Conservation (phyloP, 148 eudicot genomes). For the Vaccinium myrtillus region DNA sequence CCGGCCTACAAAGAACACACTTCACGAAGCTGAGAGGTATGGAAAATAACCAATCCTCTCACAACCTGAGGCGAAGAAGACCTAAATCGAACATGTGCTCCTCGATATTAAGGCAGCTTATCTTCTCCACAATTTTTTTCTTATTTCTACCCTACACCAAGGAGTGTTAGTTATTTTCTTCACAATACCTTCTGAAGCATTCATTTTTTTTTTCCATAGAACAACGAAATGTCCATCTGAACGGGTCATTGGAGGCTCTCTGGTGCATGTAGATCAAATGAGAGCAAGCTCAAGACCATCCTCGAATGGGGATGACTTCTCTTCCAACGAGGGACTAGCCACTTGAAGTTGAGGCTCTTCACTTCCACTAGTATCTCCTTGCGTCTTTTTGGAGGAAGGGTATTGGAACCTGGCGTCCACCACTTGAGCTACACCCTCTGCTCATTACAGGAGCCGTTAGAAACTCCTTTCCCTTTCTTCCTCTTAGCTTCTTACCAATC, state of each 20-base stretch:
- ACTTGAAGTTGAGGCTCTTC: not conserved
- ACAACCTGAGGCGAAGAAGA: not conserved
- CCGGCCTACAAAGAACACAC: not conserved
- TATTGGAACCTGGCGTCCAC: not conserved
- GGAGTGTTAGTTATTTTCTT: not conserved
- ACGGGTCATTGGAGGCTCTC: not conserved
- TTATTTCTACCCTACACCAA: not conserved
- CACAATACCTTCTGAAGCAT: not conserved
- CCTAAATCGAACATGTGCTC: not conserved
- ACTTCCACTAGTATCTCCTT: not conserved
- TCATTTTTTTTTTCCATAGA: not conserved
- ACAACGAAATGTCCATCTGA: not conserved
- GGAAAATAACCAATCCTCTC: not conserved
- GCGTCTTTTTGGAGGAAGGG: not conserved
- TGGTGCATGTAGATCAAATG: not conserved
- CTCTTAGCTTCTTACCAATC: not conserved
- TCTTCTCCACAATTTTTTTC: not conserved
- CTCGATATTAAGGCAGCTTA: not conserved
- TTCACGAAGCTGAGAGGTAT: not conserved
- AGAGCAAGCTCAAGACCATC: not conserved
- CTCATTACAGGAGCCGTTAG: not conserved
- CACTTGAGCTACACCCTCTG: not conserved
- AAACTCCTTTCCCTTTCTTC: not conserved
- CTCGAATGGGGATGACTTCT: not conserved
- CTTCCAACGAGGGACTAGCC: not conserved